Evolutionary conservation across 768 basidiomycete genomes (phyloP).

Genomic region (Peribolospora kevripleyi): DNA sequence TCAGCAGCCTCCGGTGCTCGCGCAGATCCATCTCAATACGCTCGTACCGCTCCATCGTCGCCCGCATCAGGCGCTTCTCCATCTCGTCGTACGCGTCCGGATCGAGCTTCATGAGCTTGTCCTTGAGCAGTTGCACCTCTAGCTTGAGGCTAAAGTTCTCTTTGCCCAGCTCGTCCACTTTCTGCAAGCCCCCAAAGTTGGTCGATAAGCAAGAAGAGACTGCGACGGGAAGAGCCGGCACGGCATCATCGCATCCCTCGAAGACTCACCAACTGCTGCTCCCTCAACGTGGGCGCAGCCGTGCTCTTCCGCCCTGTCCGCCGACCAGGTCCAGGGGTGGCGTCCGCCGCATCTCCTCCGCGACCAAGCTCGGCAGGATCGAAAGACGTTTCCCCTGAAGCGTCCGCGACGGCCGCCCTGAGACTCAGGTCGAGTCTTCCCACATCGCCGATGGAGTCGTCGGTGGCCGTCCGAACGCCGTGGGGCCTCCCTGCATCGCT

Average conservation of each 20-base stretch:
- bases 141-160: constrained; percentile 94
- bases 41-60: constrained; percentile 38
- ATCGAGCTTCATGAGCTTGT: constrained; percentile 64
- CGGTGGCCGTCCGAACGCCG: too few species aligned
- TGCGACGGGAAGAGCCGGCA: background rate
- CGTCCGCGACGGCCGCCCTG: too few species aligned
- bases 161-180: constrained; percentile 83
- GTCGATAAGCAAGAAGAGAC: background rate
- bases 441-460: too few species aligned
- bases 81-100: constrained; percentile 47
- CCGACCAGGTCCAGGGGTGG: too few species aligned
- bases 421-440: too few species aligned
- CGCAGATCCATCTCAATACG: constrained; percentile 15
- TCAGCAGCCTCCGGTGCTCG: constrained; percentile 8
- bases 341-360: background rate
- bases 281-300: background rate
- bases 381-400: too few species aligned
- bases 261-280: background rate
- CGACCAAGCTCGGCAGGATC: too few species aligned
- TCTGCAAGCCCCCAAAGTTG: constrained; percentile 25
- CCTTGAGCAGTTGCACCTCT: constrained; percentile 83
- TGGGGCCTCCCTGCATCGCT: too few species aligned
- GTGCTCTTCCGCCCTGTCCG: too few species aligned
- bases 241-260: background rate
- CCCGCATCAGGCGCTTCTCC: constrained; percentile 48